Evolutionary conservation across 345 rosid species (phyloP), one percentile per base, ranked within the genome.

Genomic region (Erodium maritimum): DNA sequence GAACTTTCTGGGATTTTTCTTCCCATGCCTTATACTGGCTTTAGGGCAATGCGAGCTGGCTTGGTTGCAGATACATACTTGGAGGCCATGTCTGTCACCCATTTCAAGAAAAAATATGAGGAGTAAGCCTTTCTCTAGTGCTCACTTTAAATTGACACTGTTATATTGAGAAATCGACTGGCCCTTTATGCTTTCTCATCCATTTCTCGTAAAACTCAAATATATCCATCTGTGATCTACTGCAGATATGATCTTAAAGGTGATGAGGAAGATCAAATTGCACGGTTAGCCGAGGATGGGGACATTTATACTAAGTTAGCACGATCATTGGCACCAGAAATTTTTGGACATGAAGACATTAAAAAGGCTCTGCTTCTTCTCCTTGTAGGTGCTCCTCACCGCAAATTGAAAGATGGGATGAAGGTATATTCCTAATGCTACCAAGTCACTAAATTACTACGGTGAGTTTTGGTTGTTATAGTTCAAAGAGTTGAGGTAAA

Each of bases 271-370:
- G 90, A 82, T 58, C 88, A 83, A 67, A 90, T 93, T 77, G 69
- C 88, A 34, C 79, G 78, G 55, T 75, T 93, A 64, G 97, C 97
- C 55, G 99, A 83, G 78, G 99, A 90, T 77, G 97, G 99, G 68
- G 96, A 90, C 78, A 85, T 93, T 57, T 93, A 90, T 69, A 90
- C 82, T 73, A 93, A 87, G 81, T 76, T 93, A 75, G 81, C 99
- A 25, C 73, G 79, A 61, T 87, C 99, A 29, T 70, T 93, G 57
- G 99, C 99, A 55, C 97, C 99, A 66, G 96, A 89, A 81, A 93
- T 93, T 65, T 93, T 87, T 78, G 99, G 99, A 64, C 99, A 93
- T 69, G 97, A 93, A 72, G 99, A 93, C 76, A 84, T 90, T 16
- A 93, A 93, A 63, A 93, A 87, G 64, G 99, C 97, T 54, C 74